A percentile compares a stretch with the other conserved stretches of the same genome.
These are phyloP conservation scores for Chrysanthemum seticuspe DNA, from an alignment of 129 eudicot species.

Conservation along the genomic window DNA sequence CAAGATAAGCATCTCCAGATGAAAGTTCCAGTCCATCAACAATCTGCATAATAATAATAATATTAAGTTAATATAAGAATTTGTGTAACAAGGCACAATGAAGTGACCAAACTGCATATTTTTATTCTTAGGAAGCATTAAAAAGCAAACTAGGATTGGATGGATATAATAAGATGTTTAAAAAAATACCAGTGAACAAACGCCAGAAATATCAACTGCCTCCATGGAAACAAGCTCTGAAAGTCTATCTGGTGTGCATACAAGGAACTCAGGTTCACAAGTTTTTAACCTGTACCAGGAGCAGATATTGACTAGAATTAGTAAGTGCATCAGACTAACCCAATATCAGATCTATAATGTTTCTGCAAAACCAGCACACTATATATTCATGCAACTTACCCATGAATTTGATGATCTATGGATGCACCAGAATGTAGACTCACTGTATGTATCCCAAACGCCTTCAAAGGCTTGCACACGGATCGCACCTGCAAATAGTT, in stretches of 20 bases:
- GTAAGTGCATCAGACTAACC: neutral
- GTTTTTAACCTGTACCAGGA: conserved; percentile 52
- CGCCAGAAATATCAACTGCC: conserved; percentile 64
- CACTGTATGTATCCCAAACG: conserved; percentile 77
- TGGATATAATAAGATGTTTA: neutral
- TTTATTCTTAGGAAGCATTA: neutral
- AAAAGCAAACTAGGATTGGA: neutral
- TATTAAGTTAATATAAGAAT: neutral
- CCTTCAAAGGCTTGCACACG: conserved; percentile 78
- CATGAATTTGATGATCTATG: conserved; percentile 76
- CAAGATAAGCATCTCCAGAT: conserved; percentile 36
- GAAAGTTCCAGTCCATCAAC: conserved; percentile 62
- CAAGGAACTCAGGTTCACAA: conserved; percentile 90
- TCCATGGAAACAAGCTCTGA: conserved; percentile 66
- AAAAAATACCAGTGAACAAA: conserved; percentile 64
- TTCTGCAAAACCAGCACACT: neutral
- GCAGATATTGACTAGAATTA: conserved; percentile 2
- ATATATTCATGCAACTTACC: conserved; percentile 42
- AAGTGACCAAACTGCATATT: neutral
- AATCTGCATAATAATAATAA: conserved; percentile 41
- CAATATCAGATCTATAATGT: neutral
- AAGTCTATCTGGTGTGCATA: conserved; percentile 93
- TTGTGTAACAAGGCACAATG: neutral
- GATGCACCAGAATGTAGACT: conserved; percentile 87
- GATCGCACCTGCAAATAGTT: conserved; percentile 63